phyloP scores from a whole-genome alignment of 2,329 filamentous ascomycete species.

The Neonectria punicea region DNA sequence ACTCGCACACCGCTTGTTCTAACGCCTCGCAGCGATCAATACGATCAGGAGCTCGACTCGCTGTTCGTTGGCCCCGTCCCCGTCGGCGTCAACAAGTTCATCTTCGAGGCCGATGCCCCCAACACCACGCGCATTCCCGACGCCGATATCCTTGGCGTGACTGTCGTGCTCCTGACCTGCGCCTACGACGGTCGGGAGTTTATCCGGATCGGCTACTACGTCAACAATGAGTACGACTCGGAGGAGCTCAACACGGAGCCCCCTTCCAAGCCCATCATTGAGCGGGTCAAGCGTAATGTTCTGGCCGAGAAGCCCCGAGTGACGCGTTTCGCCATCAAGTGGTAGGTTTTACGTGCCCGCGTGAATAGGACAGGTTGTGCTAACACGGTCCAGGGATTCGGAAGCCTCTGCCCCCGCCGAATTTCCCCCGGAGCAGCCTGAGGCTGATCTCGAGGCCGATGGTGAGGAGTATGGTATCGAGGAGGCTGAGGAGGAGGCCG shows the following conservation, averaged over 20 bases:
- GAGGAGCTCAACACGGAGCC: slow-evolving; percentile 90
- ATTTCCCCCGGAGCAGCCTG: slow-evolving; percentile 96
- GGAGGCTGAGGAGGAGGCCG: slow-evolving; percentile 80
- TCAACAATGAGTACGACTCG: slow-evolving; percentile 98
- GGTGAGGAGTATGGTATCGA: slow-evolving; percentile 93
- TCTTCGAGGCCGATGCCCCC: slow-evolving; percentile 95
- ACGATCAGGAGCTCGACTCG: slow-evolving; percentile 98
- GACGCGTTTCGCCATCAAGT: slow-evolving; percentile 98
- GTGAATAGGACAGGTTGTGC: background rate
- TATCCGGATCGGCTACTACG: slow-evolving; percentile 97
- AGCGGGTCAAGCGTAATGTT: slow-evolving; percentile 91
- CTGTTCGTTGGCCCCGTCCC: slow-evolving; percentile 98
- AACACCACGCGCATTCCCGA: slow-evolving; percentile 91
- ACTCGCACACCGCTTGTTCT: slow-evolving; percentile 34
- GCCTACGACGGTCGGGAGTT: slow-evolving; percentile 97
- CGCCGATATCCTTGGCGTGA: slow-evolving; percentile 95
- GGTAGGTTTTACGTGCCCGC: slow-evolving; percentile 66
- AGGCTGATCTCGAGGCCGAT: slow-evolving; percentile 87
- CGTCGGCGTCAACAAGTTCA: slow-evolving; percentile 97
- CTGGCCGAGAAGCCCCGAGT: slow-evolving; percentile 97
- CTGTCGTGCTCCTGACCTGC: slow-evolving; percentile 95
- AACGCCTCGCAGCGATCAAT: slow-evolving; percentile 75
- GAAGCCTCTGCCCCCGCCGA: slow-evolving; percentile 95
- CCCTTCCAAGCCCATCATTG: slow-evolving; percentile 89
- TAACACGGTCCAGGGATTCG: slow-evolving; percentile 77